Percentiles rank a stretch among this genome's conserved stretches.
Conservation (phyloP, 495 filamentous ascomycete species). For the Amorphotheca resinae region DNA sequence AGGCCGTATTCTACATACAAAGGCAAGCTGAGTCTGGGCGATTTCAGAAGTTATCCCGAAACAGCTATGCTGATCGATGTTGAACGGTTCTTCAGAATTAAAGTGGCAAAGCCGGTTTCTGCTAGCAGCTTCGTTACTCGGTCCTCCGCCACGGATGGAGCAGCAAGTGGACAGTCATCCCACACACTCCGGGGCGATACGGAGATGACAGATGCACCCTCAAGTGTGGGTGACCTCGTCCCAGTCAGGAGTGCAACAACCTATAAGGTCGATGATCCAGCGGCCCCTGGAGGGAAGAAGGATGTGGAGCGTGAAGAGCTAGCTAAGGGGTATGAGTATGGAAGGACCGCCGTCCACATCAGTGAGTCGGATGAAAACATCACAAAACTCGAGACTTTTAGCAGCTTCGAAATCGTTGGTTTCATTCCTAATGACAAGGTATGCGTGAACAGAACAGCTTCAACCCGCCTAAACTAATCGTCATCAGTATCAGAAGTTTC, state of each 20-base stretch:
- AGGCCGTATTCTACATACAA: conserved; percentile 66
- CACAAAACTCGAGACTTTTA: conserved; percentile 64
- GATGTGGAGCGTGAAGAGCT: conserved; percentile 77
- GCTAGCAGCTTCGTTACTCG: conserved; percentile 60
- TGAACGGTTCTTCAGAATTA: conserved; percentile 78
- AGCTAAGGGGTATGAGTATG: conserved; percentile 89
- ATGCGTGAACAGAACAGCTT: conserved; percentile 9
- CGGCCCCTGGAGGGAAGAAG: conserved; percentile 56
- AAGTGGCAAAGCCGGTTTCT: conserved; percentile 55
- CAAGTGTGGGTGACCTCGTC: conserved; percentile 33
- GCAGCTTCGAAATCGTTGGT: conserved; percentile 68
- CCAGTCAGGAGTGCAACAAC: conserved; percentile 57
- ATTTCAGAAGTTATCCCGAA: conserved; percentile 53
- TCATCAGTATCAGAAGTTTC: conserved; percentile 65
- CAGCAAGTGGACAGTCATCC: conserved; percentile 31
- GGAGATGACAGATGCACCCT: conserved; percentile 29
- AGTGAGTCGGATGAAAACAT: conserved; percentile 70
- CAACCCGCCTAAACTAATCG: neutral
- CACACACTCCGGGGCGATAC: conserved; percentile 31
- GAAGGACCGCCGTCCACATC: conserved; percentile 82
- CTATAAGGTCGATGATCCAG: conserved; percentile 67
- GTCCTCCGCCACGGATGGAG: conserved; percentile 32
- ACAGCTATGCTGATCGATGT: conserved; percentile 73
- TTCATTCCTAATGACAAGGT: conserved; percentile 71
- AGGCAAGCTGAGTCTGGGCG: conserved; percentile 68